A percentile compares a stretch with the other conserved stretches of the same genome.
These are phyloP conservation scores for Mycena kentingensis DNA, from an alignment of 768 basidiomycete genomes.

Conservation along the genomic window DNA sequence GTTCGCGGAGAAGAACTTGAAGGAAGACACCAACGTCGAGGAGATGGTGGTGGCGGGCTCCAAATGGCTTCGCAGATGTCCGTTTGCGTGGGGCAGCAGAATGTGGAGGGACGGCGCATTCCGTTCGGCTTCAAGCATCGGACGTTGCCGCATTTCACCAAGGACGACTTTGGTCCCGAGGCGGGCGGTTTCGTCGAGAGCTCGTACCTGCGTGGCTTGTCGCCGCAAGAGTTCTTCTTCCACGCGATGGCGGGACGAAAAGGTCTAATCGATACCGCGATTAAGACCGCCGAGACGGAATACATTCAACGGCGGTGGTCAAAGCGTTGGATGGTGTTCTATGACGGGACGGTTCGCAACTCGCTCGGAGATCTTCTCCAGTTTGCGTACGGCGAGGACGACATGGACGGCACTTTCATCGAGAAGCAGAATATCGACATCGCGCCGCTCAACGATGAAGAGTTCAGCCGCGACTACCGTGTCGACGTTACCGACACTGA, in stretches of 20 bases:
- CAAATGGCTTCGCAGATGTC: conserved; percentile 99
- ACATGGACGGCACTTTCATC: conserved; percentile 98
- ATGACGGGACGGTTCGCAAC: conserved; percentile 97
- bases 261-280: conserved; percentile 48
- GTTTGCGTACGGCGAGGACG: conserved; percentile 97
- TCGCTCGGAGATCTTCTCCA: conserved; percentile 95
- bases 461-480: too few species aligned
- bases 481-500: too few species aligned
- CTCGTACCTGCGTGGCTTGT: conserved; percentile 93
- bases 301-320: conserved; percentile 98
- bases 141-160: conserved; percentile 47
- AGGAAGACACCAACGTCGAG: conserved; percentile 99
- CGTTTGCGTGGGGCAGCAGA: conserved; percentile 41
- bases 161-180: conserved; percentile 95
- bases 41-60: conserved; percentile 99
- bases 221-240: conserved; percentile 99
- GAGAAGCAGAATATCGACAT: conserved; percentile 93
- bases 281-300: conserved; percentile 99
- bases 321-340: conserved; percentile 96
- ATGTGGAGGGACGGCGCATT: conserved; percentile 95
- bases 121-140: conserved; percentile 98
- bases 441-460: too few species aligned
- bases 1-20: conserved; percentile 94
- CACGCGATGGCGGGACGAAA: conserved; percentile 49
- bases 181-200: conserved; percentile 99